Base-by-base conservation (phyloP, 441 rosid species). In the Brassica hybrid region DNA sequence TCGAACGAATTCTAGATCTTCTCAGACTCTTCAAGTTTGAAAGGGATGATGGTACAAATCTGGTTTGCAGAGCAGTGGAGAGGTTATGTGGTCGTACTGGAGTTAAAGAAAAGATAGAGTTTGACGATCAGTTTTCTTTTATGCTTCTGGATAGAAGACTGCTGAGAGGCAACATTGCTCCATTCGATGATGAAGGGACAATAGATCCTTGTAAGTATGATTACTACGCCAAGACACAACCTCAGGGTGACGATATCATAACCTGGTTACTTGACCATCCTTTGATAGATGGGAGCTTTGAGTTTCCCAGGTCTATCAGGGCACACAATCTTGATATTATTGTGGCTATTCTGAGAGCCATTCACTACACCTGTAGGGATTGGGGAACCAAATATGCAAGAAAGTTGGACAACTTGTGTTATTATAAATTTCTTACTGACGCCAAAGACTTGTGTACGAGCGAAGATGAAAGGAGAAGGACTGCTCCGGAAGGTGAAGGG, bases 71-170 rank as follows among this genome's bases (percentile, higher is more conserved):
- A 14, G 79, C 74, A 48, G 52, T 62, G 60, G 69, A 60, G 25
- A 54, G 74, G 2, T 50, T 69, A 6, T 76, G 70, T 13, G 17
- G 9, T n/a, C 70, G 17, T 52, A 23, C 38, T 43, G 41, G 65
- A 63, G 75, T 76, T 21, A 63, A 69, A 25, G 79, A 69, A 69
- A 76, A 54, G 69, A 69, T 76, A 5, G 54, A 69, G 7, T 34
- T 76, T 52, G 79, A 76, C 57, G n/a, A 2, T 23, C 43, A 76
- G 27, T 60, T 50, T 63, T 76, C 79, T 7, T 36, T 6, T 50
- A 14, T 69, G 70, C 79, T 76, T 36, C 43, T 69, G 69, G 79
- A 76, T 69, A 76, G 41, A 38, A 69, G 75, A 63, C 57, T 76
- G 62, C 69, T 76, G 57, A 62, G 65, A 69, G 17, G 45, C 19